Conservation (phyloP, 257 asterid species). For the Scutellaria galericulata region DNA sequence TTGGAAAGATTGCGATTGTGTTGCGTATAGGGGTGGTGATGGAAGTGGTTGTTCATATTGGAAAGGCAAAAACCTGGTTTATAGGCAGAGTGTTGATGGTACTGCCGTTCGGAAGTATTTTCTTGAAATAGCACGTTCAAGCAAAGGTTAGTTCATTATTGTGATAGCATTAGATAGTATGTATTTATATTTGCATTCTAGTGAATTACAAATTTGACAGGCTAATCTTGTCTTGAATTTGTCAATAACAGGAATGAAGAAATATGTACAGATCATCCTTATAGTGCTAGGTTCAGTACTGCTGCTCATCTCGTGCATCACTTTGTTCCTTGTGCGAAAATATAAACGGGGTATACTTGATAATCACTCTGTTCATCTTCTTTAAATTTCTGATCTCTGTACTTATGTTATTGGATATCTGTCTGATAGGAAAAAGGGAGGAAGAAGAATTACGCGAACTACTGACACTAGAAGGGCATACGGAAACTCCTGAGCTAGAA, state of each 20-base stretch:
- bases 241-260: conserved; percentile 35
- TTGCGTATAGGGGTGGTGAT: conserved; percentile 23
- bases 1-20: conserved; percentile 50
- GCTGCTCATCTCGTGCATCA: conserved; percentile 31
- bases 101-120: neutral
- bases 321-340: conserved; percentile 30
- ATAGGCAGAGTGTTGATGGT: conserved; percentile 38
- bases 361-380: neutral
- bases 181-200: too few species aligned
- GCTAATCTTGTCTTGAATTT: neutral
- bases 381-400: neutral
- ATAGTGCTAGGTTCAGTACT: conserved; percentile 26
- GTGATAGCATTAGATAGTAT: neutral
- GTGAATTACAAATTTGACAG: too few species aligned
- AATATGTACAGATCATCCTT: conserved; percentile 30
- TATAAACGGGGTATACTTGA: conserved; percentile 28
- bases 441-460: conserved; percentile 43
- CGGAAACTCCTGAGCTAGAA: conserved; percentile 34
- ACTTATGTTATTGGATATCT: neutral
- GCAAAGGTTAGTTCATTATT: conserved; percentile 23
- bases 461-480: conserved; percentile 48
- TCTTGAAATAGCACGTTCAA: conserved; percentile 26
- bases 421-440: conserved; percentile 40
- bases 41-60: conserved; percentile 38
- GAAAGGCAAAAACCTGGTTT: conserved; percentile 45